Base-by-base conservation (phyloP, 2,329 filamentous ascomycete genomes). In the Eurotiales sp. region DNA sequence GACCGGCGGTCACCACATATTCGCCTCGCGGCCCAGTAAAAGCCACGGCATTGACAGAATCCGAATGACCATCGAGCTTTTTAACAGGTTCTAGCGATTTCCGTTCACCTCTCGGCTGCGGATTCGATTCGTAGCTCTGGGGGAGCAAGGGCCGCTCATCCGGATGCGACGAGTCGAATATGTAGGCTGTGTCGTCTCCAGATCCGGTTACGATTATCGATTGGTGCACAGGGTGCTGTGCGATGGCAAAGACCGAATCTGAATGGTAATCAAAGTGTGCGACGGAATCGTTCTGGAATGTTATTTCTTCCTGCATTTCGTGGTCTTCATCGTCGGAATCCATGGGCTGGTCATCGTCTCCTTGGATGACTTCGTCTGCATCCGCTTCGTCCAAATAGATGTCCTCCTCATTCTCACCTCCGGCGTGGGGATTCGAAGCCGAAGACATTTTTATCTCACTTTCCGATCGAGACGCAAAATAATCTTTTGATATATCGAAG, bases 171-270 rank as follows among this genome's bases (percentile, higher is more conserved):
- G 83, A 83, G 69, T 96, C 88, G 67, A 95, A 85, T 12, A 99
- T 80, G 73, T 92, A 96, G 49, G 88, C 91, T 17, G 86, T 85
- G 54, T 96, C 93, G 62, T 88, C 86, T 30, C 85, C 86, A 57
- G 91, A 93, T 55, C 93, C 93, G 0, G 93, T 96, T 3, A 91
- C 87, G 54, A 97, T 78, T 54, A 97, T 84, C 17, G 84, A 78
- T 5, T 86, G 83, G 64, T 87, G 79, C 6, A 84, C 76, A 3
- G 93, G 93, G 68, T 99, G 93, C 68, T 96, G 90, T 15, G 92
- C 90, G 67, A 99, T 93, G 72, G 88, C 84, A 76, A 96, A 99
- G 64, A 99, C 87, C 55, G 87, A 91, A 78, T 96, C 90, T 61
- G 84, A 87, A 75, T 96, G 90, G 30, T 74, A 72, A 75, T 97